Evolutionary conservation across 345 rosid species (phyloP), one percentile per base, ranked within the genome.

Genomic region (Garcia nutans): DNA sequence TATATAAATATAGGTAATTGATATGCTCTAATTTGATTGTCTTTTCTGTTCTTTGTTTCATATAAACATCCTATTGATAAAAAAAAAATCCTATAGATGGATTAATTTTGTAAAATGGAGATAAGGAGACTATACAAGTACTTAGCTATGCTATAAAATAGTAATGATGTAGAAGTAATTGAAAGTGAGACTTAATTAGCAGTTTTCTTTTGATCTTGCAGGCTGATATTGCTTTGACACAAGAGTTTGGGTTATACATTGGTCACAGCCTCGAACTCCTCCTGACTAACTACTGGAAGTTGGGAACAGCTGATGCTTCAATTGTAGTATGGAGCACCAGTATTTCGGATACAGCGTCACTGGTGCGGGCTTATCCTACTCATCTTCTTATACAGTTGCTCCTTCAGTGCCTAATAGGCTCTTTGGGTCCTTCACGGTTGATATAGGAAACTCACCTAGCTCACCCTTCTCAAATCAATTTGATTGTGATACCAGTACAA

Each of bases 311-410:
- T 68, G 76, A 85, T 84, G 86, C 78, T 68, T 23, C 71, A 3
- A 17, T 22, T 77, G 28, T 79, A 81, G 75, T 54, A 90, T 88
- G 92, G 92, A 85, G 41, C 88, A 75, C 50, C 87, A 79, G 73
- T 23, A 82, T 70, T 84, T 84, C 62, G 70, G 83, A 42, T 80
- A 64, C 33, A 49, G 86, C 75, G 74, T 75, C n/a, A 75, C 89
- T 77, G 85, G 85, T 75, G 82, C 84, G 0, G 87, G 81, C 65
- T 41, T 86, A 66, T 78, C 89, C 57, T 72, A 84, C 82, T 79
- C 88, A 16, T 74, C 84, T 45, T 71, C 90, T 62, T 75, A 77
- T 77, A 71, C 87, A 15, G 5, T 74, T 37, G 73, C 61, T 57
- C 84, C 90, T 50, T 82, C 86, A 2, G 8, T 78, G 60, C 84